phyloP scores from a whole-genome alignment of 2,329 filamentous ascomycete genomes.

The Xylaria sp. region DNA sequence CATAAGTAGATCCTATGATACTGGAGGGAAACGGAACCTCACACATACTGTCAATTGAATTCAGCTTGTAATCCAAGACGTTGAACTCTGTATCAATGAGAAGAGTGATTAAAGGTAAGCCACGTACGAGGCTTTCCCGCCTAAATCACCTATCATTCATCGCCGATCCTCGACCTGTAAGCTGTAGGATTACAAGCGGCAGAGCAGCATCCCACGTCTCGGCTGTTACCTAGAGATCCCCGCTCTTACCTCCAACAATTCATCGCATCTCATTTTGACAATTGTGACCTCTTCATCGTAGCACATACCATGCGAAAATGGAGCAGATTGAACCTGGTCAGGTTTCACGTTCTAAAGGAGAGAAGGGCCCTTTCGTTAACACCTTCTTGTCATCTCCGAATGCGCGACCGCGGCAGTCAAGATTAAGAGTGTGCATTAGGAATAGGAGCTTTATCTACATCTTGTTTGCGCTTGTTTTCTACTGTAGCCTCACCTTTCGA shows the following conservation, averaged over 20 bases:
- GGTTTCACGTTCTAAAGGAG: not conserved
- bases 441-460: slow-evolving; percentile 26
- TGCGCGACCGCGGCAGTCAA: slow-evolving; percentile 16
- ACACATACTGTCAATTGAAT: not conserved
- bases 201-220: slow-evolving; percentile 14
- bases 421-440: not conserved
- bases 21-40: too few species aligned
- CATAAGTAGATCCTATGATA: not conserved
- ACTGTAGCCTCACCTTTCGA: not conserved
- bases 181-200: slow-evolving; percentile 22
- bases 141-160: not conserved
- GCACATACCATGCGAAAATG: slow-evolving; percentile 21
- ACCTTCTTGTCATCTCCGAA: not conserved
- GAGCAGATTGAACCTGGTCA: not conserved
- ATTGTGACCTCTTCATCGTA: not conserved
- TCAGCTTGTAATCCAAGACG: not conserved
- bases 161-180: slow-evolving; percentile 18
- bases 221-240: slow-evolving; percentile 17
- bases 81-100: not conserved
- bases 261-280: not conserved
- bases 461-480: slow-evolving; percentile 25
- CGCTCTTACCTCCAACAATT: slow-evolving; percentile 16
- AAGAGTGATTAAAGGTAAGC: not conserved
- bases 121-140: not conserved
- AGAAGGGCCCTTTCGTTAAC: not conserved